phyloP scores from a whole-genome alignment of 2,329 filamentous ascomycete species.

The Claviceps sorghi region DNA sequence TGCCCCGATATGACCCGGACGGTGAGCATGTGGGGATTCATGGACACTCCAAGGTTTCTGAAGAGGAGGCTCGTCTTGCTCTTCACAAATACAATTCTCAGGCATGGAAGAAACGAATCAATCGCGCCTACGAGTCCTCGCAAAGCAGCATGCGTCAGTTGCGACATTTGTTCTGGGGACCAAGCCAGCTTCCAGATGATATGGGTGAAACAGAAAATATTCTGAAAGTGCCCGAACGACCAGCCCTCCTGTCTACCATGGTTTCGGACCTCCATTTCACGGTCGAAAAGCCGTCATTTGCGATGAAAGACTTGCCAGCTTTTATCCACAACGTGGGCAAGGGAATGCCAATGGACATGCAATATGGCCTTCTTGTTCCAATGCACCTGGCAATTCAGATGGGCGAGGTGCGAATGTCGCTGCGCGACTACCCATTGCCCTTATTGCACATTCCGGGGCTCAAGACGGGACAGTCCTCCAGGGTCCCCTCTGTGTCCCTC shows the following conservation, averaged over 20 bases:
- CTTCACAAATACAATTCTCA: slow-evolving; percentile 71
- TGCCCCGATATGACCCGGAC: slow-evolving; percentile 66
- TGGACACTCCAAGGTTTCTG: slow-evolving; percentile 54
- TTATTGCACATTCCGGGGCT: slow-evolving; percentile 79
- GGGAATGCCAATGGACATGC: slow-evolving; percentile 82
- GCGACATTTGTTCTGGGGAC: slow-evolving; percentile 65
- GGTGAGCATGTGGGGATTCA: slow-evolving; percentile 50
- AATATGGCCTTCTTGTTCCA: slow-evolving; percentile 78
- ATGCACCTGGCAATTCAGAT: slow-evolving; percentile 82
- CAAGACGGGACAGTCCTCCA: slow-evolving; percentile 62
- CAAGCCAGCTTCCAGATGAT: slow-evolving; percentile 68
- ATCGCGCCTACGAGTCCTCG: slow-evolving; percentile 55
- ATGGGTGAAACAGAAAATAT: slow-evolving; percentile 72
- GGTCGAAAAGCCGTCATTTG: slow-evolving; percentile 88
- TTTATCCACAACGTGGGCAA: slow-evolving; percentile 89
- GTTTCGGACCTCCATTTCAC: slow-evolving; percentile 74
- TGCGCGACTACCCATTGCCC: slow-evolving; percentile 89
- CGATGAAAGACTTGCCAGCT: slow-evolving; percentile 62
- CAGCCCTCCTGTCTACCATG: slow-evolving; percentile 64
- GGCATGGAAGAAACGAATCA: slow-evolving; percentile 86
- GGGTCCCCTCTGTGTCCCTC: slow-evolving; percentile 67
- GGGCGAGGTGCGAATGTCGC: slow-evolving; percentile 72
- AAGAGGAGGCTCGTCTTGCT: slow-evolving; percentile 60
- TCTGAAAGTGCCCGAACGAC: slow-evolving; percentile 69
- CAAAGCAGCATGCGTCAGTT: slow-evolving; percentile 64